Base-by-base conservation (phyloP, 106 monocot species). In the Alisma plantagoaquatica region DNA sequence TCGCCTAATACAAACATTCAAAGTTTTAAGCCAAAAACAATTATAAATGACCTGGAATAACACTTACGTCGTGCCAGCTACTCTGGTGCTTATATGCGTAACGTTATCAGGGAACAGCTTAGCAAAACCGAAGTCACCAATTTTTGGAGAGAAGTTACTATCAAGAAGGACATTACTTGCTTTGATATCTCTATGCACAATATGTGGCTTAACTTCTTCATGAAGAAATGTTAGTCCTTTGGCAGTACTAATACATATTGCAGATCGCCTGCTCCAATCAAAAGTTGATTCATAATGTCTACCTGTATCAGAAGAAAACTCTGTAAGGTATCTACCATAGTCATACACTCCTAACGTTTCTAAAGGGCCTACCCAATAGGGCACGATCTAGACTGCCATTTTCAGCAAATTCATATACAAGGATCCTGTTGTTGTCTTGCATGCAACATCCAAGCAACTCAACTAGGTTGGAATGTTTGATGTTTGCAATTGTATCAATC, bases 131-230 rank as follows among this genome's bases (percentile, higher is more conserved):
- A 81, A 87, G 29, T 87, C 81, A 58, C 74, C 77, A 54, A 87
- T 87, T 77, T 87, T 87, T 10, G 86, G 81, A 19, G 51, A n/a
- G 42, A 71, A 75, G 24, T 69, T 65, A 42, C 48, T 16, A 18
- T 72, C 77, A 51, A 87, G 81, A 26, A 86, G 77, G 59, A 87
- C 59, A 27, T 87, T 86, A 31, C 86, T 86, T 20, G 86, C 76
- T 49, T 86, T 86, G 56, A 86, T 86, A 43, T 86, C 86, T 47
- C 86, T 67, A 35, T 86, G 86, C 12, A 86, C 77, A 41, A 86
- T 81, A 10, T 38, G 59, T 10, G 81, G 77, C 27, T 59, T 61
- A 32, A 61, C 47, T 60, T 67, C 81, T 60, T 86, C 86, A 57
- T 86, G 86, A 33, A 86, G 77, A 53, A 59, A 74, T 21, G 64